phyloP scores from a whole-genome alignment of 2,329 filamentous ascomycete genomes.

The Exophiala aquamarina region DNA sequence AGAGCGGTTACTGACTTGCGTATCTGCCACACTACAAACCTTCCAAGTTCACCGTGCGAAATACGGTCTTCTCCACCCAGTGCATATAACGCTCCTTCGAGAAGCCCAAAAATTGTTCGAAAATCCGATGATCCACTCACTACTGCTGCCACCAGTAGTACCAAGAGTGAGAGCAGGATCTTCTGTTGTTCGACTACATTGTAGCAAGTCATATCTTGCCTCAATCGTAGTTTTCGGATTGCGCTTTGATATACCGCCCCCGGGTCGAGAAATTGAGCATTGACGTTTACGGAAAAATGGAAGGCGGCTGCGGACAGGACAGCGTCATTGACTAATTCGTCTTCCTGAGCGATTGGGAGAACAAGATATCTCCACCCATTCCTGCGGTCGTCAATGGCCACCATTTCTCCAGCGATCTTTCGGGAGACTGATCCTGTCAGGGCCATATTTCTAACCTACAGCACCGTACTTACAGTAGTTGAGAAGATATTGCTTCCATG shows the following conservation, averaged over 20 bases:
- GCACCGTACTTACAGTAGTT: background rate
- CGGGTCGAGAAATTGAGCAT: background rate
- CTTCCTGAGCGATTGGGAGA: slow-evolving; percentile 28
- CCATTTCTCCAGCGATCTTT: slow-evolving; percentile 31
- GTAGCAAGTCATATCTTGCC: background rate
- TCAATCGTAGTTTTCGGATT: slow-evolving; percentile 2
- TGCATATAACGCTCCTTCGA: slow-evolving; percentile 2
- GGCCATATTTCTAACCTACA: no score
- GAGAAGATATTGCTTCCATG: background rate
- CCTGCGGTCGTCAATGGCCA: slow-evolving; percentile 27
- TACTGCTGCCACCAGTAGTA: slow-evolving; percentile 2
- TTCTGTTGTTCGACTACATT: background rate
- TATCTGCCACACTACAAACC: slow-evolving; percentile 3
- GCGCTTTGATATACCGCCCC: background rate
- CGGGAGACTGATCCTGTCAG: slow-evolving; percentile 16
- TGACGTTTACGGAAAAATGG: slow-evolving; percentile 12
- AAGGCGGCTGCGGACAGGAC: slow-evolving; percentile 26
- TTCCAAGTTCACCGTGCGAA: slow-evolving; percentile 1
- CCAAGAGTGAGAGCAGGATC: slow-evolving; percentile 4
- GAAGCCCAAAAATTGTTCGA: slow-evolving; percentile 3
- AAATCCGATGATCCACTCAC: slow-evolving; percentile 9
- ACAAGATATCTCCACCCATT: slow-evolving; percentile 32
- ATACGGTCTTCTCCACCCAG: slow-evolving; percentile 4
- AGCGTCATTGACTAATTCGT: slow-evolving; percentile 25
- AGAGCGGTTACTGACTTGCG: slow-evolving; percentile 3